Evolutionary conservation across 2,329 filamentous ascomycete genomes (phyloP).

Genomic region (Aotearoamyces nothofagi): DNA sequence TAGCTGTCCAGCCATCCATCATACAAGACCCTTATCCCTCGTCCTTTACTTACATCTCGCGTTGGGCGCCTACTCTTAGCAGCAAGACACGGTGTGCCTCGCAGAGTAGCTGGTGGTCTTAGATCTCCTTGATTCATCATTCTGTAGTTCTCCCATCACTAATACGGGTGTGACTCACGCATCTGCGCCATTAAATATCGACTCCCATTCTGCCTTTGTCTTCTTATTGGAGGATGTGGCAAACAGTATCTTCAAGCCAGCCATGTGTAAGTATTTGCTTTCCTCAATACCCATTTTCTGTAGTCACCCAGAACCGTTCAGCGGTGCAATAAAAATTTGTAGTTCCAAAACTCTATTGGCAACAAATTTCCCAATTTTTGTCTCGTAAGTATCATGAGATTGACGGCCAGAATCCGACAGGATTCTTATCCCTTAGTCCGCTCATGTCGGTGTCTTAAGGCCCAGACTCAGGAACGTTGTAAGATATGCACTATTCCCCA

Average conservation of each 20-base stretch:
- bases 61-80: conserved; percentile 31
- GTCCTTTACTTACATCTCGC: conserved; percentile 27
- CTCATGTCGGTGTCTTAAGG: conserved; percentile 47
- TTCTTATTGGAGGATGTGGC: conserved; percentile 48
- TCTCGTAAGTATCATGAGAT: conserved; percentile 83
- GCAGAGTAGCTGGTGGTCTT: conserved; percentile 53
- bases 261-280: conserved; percentile 45
- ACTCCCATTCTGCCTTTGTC: conserved; percentile 69
- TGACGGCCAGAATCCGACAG: conserved; percentile 75
- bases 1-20: conserved; percentile 51
- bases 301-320: conserved; percentile 54
- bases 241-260: conserved; percentile 45
- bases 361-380: conserved; percentile 63
- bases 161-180: conserved; percentile 87
- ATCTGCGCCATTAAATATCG: conserved; percentile 76
- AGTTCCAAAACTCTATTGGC: conserved; percentile 86
- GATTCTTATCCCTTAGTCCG: conserved; percentile 53
- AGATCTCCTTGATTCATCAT: conserved; percentile 42
- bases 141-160: conserved; percentile 55
- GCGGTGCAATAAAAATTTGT: conserved; percentile 59
- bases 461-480: conserved; percentile 62
- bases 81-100: conserved; percentile 51
- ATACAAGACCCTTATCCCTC: conserved; percentile 49
- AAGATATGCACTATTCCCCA: conserved; percentile 72
- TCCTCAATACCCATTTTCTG: conserved; percentile 31